phyloP scores from a whole-genome alignment of 176 grass and related monocot species.

The Phoenix dactylifera region DNA sequence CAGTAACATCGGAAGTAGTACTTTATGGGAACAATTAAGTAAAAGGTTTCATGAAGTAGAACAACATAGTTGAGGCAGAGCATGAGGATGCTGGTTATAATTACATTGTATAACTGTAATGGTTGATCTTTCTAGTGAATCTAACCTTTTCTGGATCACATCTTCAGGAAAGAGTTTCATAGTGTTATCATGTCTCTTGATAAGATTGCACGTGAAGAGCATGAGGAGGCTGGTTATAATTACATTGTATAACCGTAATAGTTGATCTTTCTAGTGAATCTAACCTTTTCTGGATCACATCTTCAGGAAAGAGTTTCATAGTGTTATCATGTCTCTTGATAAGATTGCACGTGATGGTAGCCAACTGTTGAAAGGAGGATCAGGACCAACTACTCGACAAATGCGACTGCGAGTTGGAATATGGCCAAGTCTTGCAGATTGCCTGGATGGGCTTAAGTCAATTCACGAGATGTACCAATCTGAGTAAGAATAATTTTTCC shows the following conservation, averaged over 20 bases:
- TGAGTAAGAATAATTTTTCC: constrained; percentile 44
- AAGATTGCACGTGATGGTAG: constrained; percentile 48
- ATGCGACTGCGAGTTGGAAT: constrained; percentile 63
- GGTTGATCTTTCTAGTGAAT: not conserved
- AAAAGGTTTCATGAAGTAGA: no score
- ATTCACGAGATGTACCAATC: constrained; percentile 55
- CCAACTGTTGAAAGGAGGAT: constrained; percentile 61
- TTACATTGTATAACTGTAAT: no score
- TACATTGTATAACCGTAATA: no score
- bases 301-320: constrained; percentile 57
- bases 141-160: constrained; percentile 10
- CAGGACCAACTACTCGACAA: constrained; percentile 33
- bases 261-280: not conserved
- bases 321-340: constrained; percentile 39
- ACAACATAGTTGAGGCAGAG: no score
- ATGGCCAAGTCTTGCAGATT: constrained; percentile 54
- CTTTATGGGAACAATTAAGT: no score
- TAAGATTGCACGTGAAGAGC: constrained; percentile 49
- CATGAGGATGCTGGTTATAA: no score
- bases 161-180: constrained; percentile 58
- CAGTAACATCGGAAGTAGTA: no score
- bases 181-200: constrained; percentile 40
- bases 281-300: constrained; percentile 15
- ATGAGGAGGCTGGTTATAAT: no score
- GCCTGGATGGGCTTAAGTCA: constrained; percentile 50